Evolutionary conservation across 2,329 filamentous ascomycete species (phyloP).

Genomic region (Hypoxylon sp.): DNA sequence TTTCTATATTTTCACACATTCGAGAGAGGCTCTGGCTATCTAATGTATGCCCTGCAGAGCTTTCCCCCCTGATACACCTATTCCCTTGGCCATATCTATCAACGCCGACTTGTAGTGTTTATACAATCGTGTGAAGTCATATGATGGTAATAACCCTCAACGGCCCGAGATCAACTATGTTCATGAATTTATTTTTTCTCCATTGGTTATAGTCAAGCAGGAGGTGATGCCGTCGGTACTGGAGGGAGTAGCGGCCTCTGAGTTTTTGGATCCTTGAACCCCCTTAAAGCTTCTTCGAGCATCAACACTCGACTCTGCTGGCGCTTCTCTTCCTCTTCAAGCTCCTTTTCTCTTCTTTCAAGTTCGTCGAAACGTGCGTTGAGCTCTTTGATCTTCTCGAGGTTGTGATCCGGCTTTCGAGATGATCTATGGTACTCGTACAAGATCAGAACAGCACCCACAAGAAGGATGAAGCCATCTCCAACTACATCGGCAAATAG

Average conservation of each 20-base stretch:
- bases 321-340: conserved; percentile 64
- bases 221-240: conserved; percentile 49
- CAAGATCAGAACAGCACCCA: conserved; percentile 70
- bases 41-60: conserved; percentile 7
- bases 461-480: conserved; percentile 73
- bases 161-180: neutral
- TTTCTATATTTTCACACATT: conserved; percentile 17
- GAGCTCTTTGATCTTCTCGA: conserved; percentile 68
- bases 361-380: conserved; percentile 65
- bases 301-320: conserved; percentile 64
- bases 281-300: conserved; percentile 68
- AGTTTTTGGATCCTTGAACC: conserved; percentile 69
- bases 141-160: neutral
- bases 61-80: neutral
- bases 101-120: conserved; percentile 7
- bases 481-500: conserved; percentile 77
- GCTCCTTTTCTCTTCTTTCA: conserved; percentile 64
- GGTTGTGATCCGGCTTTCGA: conserved; percentile 73
- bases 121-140: conserved; percentile 16
- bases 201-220: conserved; percentile 17
- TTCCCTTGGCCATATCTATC: conserved; percentile 2
- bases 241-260: conserved; percentile 67
- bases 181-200: neutral
- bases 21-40: conserved; percentile 9
- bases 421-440: conserved; percentile 73